A percentile compares a stretch with the other conserved stretches of the same genome.
These are phyloP conservation scores for Metschnikowia amazonensis DNA, from an alignment of 805 yeast genomes.

Conservation along the genomic window DNA sequence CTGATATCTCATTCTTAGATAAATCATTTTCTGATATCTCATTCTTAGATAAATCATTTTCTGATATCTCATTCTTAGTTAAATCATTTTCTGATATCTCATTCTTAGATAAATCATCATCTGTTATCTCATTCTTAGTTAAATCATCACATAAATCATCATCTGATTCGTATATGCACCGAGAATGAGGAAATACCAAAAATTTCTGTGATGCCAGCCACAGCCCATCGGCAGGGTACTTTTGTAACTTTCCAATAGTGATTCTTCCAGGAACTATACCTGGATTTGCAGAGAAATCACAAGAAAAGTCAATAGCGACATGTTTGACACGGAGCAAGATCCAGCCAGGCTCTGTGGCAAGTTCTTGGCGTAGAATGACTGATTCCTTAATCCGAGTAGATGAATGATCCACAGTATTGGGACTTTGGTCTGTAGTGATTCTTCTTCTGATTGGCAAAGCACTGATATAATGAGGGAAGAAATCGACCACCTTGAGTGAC, in stretches of 20 bases:
- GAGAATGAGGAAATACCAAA: conserved; percentile 33
- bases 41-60: too few relatives aligned
- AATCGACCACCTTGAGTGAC: not conserved
- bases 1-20: too few relatives aligned
- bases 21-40: too few relatives aligned
- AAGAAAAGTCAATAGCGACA: conserved; percentile 14
- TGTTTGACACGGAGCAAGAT: conserved; percentile 15
- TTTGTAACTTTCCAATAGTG: conserved; percentile 28
- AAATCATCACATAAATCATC: too few relatives aligned
- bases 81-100: too few relatives aligned
- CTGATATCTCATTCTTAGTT: too few relatives aligned
- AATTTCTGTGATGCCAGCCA: conserved; percentile 10
- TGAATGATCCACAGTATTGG: too few relatives aligned
- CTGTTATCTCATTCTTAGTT: too few relatives aligned
- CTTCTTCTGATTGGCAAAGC: not conserved
- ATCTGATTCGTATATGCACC: conserved; percentile 31
- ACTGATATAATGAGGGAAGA: not conserved
- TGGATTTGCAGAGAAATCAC: conserved; percentile 5
- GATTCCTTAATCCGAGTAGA: conserved; percentile 10
- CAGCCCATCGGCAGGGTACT: conserved; percentile 13
- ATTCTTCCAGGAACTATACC: conserved; percentile 33
- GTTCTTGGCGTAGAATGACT: conserved; percentile 11
- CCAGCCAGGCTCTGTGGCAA: conserved; percentile 6
- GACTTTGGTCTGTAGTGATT: not conserved
- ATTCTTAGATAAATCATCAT: too few relatives aligned